These are phyloP conservation scores for Sphaerostilbella broomeana DNA, from an alignment of 2,329 filamentous ascomycete species.

Conservation along the genomic window DNA sequence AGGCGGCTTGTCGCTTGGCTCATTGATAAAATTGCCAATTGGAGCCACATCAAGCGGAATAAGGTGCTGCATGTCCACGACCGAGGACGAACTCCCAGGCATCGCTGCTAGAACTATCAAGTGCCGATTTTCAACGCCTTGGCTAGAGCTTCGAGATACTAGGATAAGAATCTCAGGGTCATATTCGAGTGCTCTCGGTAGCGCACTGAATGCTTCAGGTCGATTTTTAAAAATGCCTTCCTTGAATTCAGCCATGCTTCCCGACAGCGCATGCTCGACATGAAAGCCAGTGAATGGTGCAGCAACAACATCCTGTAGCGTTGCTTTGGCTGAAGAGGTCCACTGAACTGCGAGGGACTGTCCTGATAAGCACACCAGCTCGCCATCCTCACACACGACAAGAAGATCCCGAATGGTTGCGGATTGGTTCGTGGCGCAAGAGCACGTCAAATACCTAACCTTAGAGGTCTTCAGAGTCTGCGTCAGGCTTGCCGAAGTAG, in stretches of 20 bases:
- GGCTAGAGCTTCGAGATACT: conserved; percentile 35
- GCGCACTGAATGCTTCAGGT: conserved; percentile 44
- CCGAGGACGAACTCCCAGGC: conserved; percentile 18
- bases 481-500: conserved; percentile 43
- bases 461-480: conserved; percentile 35
- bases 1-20: conserved; percentile 9
- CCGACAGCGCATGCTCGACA: conserved; percentile 45
- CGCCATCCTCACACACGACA: conserved; percentile 53
- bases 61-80: conserved; percentile 29
- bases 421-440: conserved; percentile 22
- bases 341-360: conserved; percentile 37
- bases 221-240: conserved; percentile 51
- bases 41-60: conserved; percentile 35
- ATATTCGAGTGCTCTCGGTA: conserved; percentile 40
- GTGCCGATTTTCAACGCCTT: conserved; percentile 25
- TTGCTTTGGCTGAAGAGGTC: conserved; percentile 28
- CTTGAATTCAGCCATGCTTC: conserved; percentile 40
- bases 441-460: conserved; percentile 30
- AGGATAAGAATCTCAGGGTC: conserved; percentile 48
- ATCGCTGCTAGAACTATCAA: conserved; percentile 29
- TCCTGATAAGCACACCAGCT: conserved; percentile 53
- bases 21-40: conserved; percentile 22
- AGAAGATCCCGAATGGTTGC: conserved; percentile 38
- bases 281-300: conserved; percentile 31
- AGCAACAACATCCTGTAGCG: conserved; percentile 30